Percentiles rank a stretch among this genome's conserved stretches.
Conservation (phyloP, 148 eudicot species). For the Heliamphora exappendiculata region DNA sequence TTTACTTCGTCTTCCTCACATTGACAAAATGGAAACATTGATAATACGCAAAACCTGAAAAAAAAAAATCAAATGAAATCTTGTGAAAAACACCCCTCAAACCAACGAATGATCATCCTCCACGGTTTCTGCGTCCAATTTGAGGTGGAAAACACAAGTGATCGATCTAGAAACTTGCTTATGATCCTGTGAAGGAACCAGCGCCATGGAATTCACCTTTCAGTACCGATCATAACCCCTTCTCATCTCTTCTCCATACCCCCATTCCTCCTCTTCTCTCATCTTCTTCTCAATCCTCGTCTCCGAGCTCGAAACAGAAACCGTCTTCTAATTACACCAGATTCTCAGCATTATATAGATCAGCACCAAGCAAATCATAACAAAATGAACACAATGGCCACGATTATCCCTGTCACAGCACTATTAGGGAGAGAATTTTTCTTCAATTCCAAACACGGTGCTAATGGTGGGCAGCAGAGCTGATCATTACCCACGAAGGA, state of each 20-base stretch:
- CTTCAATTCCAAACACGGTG: conserved; percentile 28
- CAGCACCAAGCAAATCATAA: conserved; percentile 60
- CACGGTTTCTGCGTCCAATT: conserved; percentile 5
- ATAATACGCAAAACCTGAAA: no score
- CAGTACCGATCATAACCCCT: conserved; percentile 35
- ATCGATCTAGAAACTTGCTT: conserved; percentile 26
- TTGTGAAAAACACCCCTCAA: background rate
- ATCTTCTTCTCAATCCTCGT: conserved; percentile 24
- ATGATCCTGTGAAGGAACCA: conserved; percentile 33
- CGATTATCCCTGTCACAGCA: conserved; percentile 53
- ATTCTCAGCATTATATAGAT: conserved; percentile 72
- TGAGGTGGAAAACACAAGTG: conserved; percentile 23
- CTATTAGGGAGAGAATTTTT: conserved; percentile 40
- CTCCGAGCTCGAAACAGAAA: conserved; percentile 54
- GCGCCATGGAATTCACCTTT: conserved; percentile 31
- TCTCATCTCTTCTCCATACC: conserved; percentile 30
- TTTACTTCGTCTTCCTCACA: no score
- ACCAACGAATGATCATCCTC: conserved; percentile 2
- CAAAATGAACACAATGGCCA: conserved; percentile 63
- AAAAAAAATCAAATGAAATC: no score
- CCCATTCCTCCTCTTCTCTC: conserved; percentile 49
- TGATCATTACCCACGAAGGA: conserved; percentile 48
- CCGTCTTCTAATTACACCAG: conserved; percentile 76
- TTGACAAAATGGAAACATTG: no score
- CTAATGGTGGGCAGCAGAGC: conserved; percentile 68